Evolutionary conservation across 2,329 filamentous ascomycete species (phyloP).

Genomic region (Emergomyces africanus): DNA sequence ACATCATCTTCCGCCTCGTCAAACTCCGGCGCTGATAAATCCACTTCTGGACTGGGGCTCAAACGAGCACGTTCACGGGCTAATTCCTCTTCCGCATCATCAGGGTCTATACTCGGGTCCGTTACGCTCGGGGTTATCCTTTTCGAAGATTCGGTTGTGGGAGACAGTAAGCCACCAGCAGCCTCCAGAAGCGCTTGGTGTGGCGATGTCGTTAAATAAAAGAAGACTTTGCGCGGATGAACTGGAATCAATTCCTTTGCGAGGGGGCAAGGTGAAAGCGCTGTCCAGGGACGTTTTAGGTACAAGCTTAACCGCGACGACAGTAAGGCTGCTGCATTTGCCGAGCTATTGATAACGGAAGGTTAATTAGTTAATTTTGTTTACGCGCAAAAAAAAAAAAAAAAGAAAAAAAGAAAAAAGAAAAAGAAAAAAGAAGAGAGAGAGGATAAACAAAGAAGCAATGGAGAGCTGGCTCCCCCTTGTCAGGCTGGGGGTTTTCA

Average conservation of each 20-base stretch:
- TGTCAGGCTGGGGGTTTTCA: too few relatives aligned
- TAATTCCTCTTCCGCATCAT: constrained; percentile 45
- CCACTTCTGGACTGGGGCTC: constrained; percentile 86
- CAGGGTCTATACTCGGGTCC: constrained; percentile 40
- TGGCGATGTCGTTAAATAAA: constrained; percentile 81
- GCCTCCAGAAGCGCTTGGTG: constrained; percentile 68
- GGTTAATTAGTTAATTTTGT: too few relatives aligned
- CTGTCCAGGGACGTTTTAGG: constrained; percentile 75
- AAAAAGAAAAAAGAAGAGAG: not conserved
- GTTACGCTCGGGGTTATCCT: constrained; percentile 75
- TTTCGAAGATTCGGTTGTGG: constrained; percentile 39
- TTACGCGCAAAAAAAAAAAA: not conserved
- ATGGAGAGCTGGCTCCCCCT: too few relatives aligned
- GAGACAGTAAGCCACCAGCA: constrained; percentile 38
- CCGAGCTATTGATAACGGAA: constrained; percentile 53
- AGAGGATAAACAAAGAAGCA: too few relatives aligned
- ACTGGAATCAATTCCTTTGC: constrained; percentile 87
- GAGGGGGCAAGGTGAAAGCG: constrained; percentile 67
- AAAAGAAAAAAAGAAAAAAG: too few relatives aligned
- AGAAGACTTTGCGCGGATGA: constrained; percentile 91
- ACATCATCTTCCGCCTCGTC: constrained; percentile 47
- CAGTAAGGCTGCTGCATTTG: constrained; percentile 89
- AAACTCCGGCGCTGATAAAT: constrained; percentile 75
- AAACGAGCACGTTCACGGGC: constrained; percentile 49
- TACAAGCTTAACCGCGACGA: constrained; percentile 84